These are phyloP conservation scores for Lachancea sp. DNA, from an alignment of 805 yeast genomes.

Conservation along the genomic window DNA sequence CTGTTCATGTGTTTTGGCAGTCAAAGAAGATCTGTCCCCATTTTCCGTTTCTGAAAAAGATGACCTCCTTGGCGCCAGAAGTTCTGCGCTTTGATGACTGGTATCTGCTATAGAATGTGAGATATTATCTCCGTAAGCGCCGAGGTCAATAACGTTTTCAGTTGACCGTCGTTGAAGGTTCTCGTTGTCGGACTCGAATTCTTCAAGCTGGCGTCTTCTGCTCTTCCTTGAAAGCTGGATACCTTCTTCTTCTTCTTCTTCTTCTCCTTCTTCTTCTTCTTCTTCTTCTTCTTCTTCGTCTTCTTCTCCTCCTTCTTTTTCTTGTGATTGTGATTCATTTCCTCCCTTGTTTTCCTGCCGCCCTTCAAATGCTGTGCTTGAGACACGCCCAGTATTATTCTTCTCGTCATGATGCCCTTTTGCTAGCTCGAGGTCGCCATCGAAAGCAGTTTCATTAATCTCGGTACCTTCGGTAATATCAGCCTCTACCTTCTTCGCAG, in stretches of 20 bases:
- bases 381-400: too few relatives aligned
- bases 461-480: too few relatives aligned
- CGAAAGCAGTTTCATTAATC: too few relatives aligned
- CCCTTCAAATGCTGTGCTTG: too few relatives aligned
- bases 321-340: constrained; percentile 9
- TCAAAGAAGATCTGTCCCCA: background rate
- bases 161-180: background rate
- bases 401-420: too few relatives aligned
- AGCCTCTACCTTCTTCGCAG: constrained; percentile 2
- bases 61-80: background rate
- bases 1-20: background rate
- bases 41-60: background rate
- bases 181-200: constrained; percentile 6
- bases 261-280: constrained; percentile 3
- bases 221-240: background rate
- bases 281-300: constrained; percentile 10
- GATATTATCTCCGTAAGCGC: constrained; percentile 24
- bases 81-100: background rate
- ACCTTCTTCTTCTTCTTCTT: constrained; percentile 11
- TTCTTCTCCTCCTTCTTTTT: constrained; percentile 4
- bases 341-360: too few relatives aligned
- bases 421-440: too few relatives aligned
- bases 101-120: background rate
- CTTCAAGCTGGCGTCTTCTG: background rate
- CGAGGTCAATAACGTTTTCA: constrained; percentile 22